Evolutionary conservation across 805 yeast species (phyloP), one percentile per base, ranked within the genome.

Genomic region (Wickerhamiella vanderwaltii): DNA sequence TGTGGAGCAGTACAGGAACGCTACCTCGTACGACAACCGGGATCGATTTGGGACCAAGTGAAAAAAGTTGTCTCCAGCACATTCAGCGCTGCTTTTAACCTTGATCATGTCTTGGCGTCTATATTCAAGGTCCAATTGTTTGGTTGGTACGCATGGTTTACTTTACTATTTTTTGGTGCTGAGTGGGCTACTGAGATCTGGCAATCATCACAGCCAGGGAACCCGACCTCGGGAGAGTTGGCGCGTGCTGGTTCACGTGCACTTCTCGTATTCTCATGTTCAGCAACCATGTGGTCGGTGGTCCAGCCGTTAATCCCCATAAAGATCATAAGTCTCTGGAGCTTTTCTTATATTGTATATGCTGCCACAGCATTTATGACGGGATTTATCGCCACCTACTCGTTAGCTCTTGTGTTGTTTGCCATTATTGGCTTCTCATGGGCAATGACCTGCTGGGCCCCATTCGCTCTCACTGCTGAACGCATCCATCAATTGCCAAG

Each of bases 101-200:
- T 75, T 9, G 75, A 80, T 7, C 66, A 69, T 2, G 75, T 70
- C 47, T 69, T 73, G 2, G 64, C 63, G 39, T 54, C 64, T 1
- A 72, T 74, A 3, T 75, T 79, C 48, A 60, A 58, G 39, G 73
- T 75, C 1, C 78, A 76, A 53, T 71, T 75, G 45, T 72, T 72
- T 55, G 80, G 80, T 1, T 76, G 81, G 81, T 69, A 75, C 31
- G 79, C 79, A 1, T 76, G 77, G 60, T 76, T 76, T 58, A 78
- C 79, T 1, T 67, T 76, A 70, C 53, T 76, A 22, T 76, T 75
- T 47, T 76, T 75, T 51, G 74, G 79, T 3, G 71, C 81, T 2
- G 73, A 79, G 0, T 76, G 74, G 54, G 79, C 76, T 13, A 79
- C 79, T 0, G 79, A 72, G 45, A 57, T 76, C 12, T 74, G 72